A percentile compares a stretch with the other conserved stretches of the same genome.
Conservation (phyloP, 169 alveolate genomes). For the Toxoplasma gondii region DNA sequence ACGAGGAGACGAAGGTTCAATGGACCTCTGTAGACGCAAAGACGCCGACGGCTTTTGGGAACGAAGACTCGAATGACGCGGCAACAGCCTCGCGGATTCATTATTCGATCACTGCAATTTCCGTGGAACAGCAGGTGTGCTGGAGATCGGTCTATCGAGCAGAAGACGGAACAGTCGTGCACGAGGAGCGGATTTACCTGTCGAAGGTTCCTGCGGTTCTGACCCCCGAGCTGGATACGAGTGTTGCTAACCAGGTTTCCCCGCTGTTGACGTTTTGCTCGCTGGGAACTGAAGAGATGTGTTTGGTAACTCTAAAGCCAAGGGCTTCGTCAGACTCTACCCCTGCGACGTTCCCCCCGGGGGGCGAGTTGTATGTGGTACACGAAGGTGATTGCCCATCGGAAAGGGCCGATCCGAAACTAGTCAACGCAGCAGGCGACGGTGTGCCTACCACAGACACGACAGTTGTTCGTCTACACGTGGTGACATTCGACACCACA, state of each 20-base stretch:
- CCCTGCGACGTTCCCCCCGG: background rate
- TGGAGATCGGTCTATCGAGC: background rate
- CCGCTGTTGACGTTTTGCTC: background rate
- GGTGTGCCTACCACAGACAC: background rate
- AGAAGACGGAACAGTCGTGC: background rate
- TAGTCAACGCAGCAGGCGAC: background rate
- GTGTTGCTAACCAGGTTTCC: background rate
- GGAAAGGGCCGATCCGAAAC: background rate
- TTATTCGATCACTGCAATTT: background rate
- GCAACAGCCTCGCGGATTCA: no score
- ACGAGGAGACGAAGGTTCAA: background rate
- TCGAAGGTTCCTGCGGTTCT: background rate
- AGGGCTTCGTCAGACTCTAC: background rate
- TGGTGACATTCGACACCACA: background rate
- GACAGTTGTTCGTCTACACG: background rate
- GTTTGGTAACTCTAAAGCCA: slow-evolving; percentile 20
- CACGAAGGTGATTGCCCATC: background rate
- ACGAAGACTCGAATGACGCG: no score
- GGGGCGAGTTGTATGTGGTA: background rate
- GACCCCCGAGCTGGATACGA: background rate
- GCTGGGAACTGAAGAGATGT: background rate
- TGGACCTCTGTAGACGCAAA: no score
- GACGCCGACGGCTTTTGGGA: no score
- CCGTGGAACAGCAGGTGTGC: background rate
- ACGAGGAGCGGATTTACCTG: background rate